A percentile compares a stretch with the other conserved stretches of the same genome.
These are phyloP conservation scores for Colletotrichum nymphaeae DNA, from an alignment of 2,329 filamentous ascomycete species.

Conservation along the genomic window DNA sequence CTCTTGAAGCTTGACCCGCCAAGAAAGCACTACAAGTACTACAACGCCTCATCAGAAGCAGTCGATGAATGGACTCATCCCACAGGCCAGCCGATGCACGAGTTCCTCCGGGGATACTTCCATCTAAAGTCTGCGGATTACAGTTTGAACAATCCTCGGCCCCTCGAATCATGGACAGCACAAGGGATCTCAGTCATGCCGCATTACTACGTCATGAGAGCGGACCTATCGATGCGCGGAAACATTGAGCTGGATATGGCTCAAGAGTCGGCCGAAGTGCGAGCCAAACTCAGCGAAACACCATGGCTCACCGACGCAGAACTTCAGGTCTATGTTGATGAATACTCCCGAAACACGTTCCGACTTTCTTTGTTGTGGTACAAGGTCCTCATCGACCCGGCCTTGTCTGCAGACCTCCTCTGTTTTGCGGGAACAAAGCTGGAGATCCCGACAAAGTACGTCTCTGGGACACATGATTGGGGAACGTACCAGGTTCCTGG, in stretches of 20 bases:
- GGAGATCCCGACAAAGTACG: constrained; percentile 69
- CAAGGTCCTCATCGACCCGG: constrained; percentile 63
- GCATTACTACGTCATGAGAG: constrained; percentile 76
- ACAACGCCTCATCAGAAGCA: constrained; percentile 64
- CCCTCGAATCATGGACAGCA: constrained; percentile 67
- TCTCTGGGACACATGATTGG: constrained; percentile 74
- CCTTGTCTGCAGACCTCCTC: constrained; percentile 61
- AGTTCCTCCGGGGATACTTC: constrained; percentile 74
- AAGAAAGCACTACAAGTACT: constrained; percentile 78
- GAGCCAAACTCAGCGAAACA: neutral
- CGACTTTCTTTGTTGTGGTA: constrained; percentile 78
- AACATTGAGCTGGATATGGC: constrained; percentile 58
- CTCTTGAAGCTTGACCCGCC: constrained; percentile 66
- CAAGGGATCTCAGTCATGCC: constrained; percentile 69
- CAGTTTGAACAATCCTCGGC: constrained; percentile 63
- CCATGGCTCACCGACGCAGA: constrained; percentile 69
- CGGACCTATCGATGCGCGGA: constrained; percentile 67
- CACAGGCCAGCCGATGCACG: constrained; percentile 50
- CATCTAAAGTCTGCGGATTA: constrained; percentile 75
- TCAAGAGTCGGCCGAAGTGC: neutral
- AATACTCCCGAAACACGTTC: constrained; percentile 72
- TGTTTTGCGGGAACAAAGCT: constrained; percentile 71
- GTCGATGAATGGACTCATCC: constrained; percentile 53
- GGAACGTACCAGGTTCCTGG: constrained; percentile 76
- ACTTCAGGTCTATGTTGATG: constrained; percentile 68